These are phyloP conservation scores for Macadamia integrifolia DNA, from an alignment of 164 flowering plant genomes.

Conservation along the genomic window DNA sequence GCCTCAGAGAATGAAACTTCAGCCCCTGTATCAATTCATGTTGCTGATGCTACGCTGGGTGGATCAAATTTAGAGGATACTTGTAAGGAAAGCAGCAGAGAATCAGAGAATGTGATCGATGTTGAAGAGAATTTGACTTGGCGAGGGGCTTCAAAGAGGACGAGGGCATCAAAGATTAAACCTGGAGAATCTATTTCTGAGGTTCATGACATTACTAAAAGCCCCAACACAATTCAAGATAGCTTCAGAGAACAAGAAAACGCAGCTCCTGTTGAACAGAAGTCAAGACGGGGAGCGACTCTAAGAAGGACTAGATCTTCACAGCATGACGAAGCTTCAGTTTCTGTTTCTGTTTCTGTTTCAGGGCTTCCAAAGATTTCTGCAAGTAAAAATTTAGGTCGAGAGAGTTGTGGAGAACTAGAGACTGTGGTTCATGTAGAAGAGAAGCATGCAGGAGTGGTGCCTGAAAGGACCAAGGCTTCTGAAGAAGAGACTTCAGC, in stretches of 20 bases:
- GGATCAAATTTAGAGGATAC: too few species aligned
- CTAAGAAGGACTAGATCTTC: constrained; percentile 1
- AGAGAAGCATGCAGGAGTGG: not conserved
- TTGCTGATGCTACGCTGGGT: too few species aligned
- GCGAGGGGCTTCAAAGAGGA: too few species aligned
- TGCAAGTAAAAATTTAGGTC: not conserved
- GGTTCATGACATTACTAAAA: too few species aligned
- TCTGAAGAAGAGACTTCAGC: not conserved
- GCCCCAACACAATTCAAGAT: too few species aligned
- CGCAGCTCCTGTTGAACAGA: not conserved
- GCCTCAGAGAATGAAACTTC: too few species aligned
- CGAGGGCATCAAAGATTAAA: not conserved
- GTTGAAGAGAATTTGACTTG: too few species aligned
- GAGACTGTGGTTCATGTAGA: constrained; percentile 3
- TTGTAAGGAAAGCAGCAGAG: too few species aligned
- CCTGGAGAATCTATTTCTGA: not conserved
- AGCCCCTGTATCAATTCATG: too few species aligned
- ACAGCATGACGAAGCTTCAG: constrained; percentile 2
- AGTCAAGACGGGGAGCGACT: too few species aligned
- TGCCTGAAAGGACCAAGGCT: not conserved
- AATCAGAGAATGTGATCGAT: too few species aligned
- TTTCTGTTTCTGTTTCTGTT: not conserved
- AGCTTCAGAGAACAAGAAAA: not conserved
- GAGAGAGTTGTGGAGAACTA: not conserved
- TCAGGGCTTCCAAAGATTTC: constrained; percentile 3